A percentile compares a stretch with the other conserved stretches of the same genome.
Conservation (phyloP, 73 alveolate genomes). For the Paraurostyla sp. region DNA sequence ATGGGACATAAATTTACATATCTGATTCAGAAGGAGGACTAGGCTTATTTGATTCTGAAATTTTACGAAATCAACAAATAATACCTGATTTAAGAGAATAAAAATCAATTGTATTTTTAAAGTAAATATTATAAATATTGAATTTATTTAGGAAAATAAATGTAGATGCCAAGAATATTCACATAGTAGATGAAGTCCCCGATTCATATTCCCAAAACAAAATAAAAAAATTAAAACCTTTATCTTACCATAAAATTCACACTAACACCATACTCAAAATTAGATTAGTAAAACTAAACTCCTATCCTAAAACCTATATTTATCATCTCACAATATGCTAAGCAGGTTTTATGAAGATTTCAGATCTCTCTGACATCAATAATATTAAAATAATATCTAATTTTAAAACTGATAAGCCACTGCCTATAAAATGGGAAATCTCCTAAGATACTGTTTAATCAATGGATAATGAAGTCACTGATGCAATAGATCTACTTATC, state of each 20-base stretch:
- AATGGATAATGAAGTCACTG: background rate
- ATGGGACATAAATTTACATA: background rate
- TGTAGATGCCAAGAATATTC: background rate
- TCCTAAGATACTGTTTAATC: too few relatives aligned
- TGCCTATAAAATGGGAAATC: slow-evolving; percentile 30
- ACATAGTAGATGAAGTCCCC: background rate
- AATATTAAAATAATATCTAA: background rate
- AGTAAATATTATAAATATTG: background rate
- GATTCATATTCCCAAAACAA: background rate
- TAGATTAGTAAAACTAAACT: background rate
- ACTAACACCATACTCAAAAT: background rate
- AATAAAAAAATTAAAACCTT: background rate
- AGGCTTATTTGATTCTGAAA: background rate
- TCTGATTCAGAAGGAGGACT: background rate
- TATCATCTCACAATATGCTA: background rate
- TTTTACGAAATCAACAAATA: background rate
- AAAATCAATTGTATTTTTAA: background rate
- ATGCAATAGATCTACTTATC: slow-evolving; percentile 16
- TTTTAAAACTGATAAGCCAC: slow-evolving; percentile 10
- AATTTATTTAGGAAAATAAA: background rate
- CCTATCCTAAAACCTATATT: too few relatives aligned
- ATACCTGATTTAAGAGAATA: background rate
- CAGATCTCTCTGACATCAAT: background rate
- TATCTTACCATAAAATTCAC: background rate
- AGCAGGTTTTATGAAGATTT: background rate